Percentiles rank a stretch among this genome's conserved stretches.
Evolutionary conservation across 1,284 basidiomycete species (phyloP).

Genomic region (Pascua guehoae): DNA sequence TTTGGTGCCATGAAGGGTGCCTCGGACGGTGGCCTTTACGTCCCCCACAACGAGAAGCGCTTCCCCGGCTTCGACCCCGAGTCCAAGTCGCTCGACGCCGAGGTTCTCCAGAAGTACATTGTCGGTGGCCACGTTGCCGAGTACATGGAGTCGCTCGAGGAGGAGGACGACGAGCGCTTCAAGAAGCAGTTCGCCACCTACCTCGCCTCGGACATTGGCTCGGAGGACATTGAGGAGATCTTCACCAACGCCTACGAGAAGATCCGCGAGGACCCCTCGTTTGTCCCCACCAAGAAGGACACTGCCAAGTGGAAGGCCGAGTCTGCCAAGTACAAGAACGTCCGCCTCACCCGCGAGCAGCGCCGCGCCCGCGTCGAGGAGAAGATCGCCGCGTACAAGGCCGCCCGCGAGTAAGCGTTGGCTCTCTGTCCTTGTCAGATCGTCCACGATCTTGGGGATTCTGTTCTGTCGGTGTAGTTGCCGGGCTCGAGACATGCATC

Average conservation of each 20-base stretch:
- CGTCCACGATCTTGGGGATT: too few relatives aligned
- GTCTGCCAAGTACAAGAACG: slow-evolving; percentile 66
- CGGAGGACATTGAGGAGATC: slow-evolving; percentile 96
- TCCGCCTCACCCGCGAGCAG: slow-evolving; percentile 73
- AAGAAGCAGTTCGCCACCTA: slow-evolving; percentile 98
- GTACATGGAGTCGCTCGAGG: slow-evolving; percentile 99
- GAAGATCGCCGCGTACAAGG: background rate
- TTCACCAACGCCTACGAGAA: slow-evolving; percentile 85
- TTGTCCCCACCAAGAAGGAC: slow-evolving; percentile 87
- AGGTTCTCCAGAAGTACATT: slow-evolving; percentile 97
- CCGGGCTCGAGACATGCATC: too few relatives aligned
- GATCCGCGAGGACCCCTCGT: slow-evolving; percentile 90
- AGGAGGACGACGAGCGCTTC: slow-evolving; percentile 99
- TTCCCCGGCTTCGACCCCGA: slow-evolving; percentile 99
- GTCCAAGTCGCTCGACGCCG: slow-evolving; percentile 87
- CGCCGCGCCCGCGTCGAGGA: slow-evolving; percentile 55
- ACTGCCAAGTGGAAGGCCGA: slow-evolving; percentile 86
- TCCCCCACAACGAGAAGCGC: slow-evolving; percentile 96
- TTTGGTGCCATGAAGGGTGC: slow-evolving; percentile 99
- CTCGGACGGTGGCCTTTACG: slow-evolving; percentile 94
- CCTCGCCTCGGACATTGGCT: slow-evolving; percentile 91
- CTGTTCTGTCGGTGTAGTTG: too few relatives aligned
- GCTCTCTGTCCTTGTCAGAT: too few relatives aligned
- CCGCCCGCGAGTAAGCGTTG: too few relatives aligned
- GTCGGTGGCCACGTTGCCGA: slow-evolving; percentile 97